A percentile compares a stretch with the other conserved stretches of the same genome.
Evolutionary conservation across 2,329 filamentous ascomycete species (phyloP).

Genomic region (Penicillium sp.): DNA sequence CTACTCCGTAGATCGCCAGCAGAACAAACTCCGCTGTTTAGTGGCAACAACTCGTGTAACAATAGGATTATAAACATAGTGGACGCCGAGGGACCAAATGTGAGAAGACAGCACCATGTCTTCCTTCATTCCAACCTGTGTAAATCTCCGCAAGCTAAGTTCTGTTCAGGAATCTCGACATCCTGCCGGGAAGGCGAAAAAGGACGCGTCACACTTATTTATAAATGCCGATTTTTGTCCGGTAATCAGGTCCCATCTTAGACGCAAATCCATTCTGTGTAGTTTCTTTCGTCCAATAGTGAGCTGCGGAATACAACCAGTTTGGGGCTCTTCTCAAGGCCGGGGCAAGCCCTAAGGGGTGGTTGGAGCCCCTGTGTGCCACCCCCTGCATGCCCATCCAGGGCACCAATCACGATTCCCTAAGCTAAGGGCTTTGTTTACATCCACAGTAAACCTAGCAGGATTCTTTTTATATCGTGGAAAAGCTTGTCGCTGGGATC

Average conservation of each 20-base stretch:
- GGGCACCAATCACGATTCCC: not conserved
- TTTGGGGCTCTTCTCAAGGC: not conserved
- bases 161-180: conserved; percentile 9
- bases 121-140: conserved; percentile 13
- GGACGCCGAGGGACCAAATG: not conserved
- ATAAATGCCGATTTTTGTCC: not conserved
- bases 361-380: not conserved
- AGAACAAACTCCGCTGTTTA: not conserved
- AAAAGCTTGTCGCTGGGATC: not conserved
- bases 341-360: not conserved
- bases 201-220: not conserved
- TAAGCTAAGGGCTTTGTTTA: conserved; percentile 1
- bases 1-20: not conserved
- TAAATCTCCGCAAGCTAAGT: conserved; percentile 11
- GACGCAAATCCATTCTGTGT: not conserved
- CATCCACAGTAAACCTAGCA: not conserved
- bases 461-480: not conserved
- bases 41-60: not conserved
- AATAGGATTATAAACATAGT: not conserved
- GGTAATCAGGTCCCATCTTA: not conserved
- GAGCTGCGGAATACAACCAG: not conserved
- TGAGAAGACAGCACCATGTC: not conserved
- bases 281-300: not conserved
- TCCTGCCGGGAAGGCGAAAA: conserved; percentile 5
- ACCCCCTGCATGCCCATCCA: conserved; percentile 1